These are phyloP conservation scores for Nicotiana tomentosiformis DNA, from an alignment of 257 asterid species.

Conservation along the genomic window DNA sequence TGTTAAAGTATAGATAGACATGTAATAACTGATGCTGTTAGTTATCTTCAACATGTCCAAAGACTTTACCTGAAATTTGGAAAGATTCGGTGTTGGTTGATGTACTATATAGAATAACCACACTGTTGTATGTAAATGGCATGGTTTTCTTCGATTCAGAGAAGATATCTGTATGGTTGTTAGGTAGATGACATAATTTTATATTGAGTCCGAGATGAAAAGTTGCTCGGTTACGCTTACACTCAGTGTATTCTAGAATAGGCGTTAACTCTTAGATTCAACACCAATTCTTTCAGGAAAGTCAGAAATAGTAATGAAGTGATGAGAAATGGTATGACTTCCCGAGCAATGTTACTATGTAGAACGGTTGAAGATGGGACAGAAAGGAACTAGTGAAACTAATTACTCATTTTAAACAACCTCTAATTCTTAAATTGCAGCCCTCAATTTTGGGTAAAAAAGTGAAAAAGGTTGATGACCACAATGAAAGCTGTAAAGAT, in stretches of 20 bases:
- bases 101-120: not conserved
- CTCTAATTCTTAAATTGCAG: not conserved
- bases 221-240: not conserved
- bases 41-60: not conserved
- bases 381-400: not conserved
- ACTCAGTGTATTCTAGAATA: not conserved
- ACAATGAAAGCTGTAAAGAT: not conserved
- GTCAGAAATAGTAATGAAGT: not conserved
- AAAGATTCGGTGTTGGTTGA: not conserved
- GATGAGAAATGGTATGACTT: not conserved
- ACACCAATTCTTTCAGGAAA: not conserved
- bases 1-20: not conserved
- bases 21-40: not conserved
- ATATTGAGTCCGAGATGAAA: not conserved
- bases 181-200: no score
- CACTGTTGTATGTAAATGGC: no score
- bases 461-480: not conserved
- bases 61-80: not conserved
- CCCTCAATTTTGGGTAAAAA: not conserved
- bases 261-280: not conserved
- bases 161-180: no score
- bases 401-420: not conserved
- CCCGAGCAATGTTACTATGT: not conserved
- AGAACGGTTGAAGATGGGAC: not conserved
- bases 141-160: no score